Evolutionary conservation across 306 rosid genomes (phyloP).

Genomic region (Prunus salicina): DNA sequence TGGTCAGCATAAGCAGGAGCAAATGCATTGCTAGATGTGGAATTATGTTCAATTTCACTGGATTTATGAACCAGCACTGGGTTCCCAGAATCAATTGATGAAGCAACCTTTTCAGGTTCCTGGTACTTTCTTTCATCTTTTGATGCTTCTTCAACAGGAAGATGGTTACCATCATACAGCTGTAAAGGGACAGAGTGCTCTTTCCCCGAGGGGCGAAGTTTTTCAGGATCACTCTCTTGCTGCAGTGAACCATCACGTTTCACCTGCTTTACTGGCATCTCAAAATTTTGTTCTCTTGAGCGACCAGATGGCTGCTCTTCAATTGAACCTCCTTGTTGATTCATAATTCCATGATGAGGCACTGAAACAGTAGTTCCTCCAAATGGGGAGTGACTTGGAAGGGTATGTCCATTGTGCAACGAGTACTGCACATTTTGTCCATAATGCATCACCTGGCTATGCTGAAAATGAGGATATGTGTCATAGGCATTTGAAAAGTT

Average conservation of each 20-base stretch:
- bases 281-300: conserved; percentile 39
- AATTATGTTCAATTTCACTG: conserved; percentile 42
- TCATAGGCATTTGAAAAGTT: conserved; percentile 41
- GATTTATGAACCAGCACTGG: conserved; percentile 44
- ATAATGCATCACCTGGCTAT: conserved; percentile 33
- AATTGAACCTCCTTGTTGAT: conserved; percentile 42
- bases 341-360: conserved; percentile 40
- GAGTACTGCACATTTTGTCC: conserved; percentile 41
- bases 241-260: conserved; percentile 44
- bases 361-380: conserved; percentile 39
- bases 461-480: conserved; percentile 27
- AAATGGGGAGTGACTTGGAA: conserved; percentile 35
- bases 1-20: conserved; percentile 44
- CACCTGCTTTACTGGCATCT: conserved; percentile 35
- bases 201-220: conserved; percentile 27
- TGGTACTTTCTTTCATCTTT: conserved; percentile 52
- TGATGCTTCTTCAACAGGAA: conserved; percentile 40
- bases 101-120: conserved; percentile 43
- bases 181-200: conserved; percentile 36
- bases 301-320: conserved; percentile 33
- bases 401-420: conserved; percentile 38
- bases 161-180: conserved; percentile 26
- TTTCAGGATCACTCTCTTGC: conserved; percentile 43
- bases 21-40: conserved; percentile 43
- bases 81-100: conserved; percentile 40